Conservation (phyloP, 148 eudicot genomes). For the Persicaria tinctoria region DNA sequence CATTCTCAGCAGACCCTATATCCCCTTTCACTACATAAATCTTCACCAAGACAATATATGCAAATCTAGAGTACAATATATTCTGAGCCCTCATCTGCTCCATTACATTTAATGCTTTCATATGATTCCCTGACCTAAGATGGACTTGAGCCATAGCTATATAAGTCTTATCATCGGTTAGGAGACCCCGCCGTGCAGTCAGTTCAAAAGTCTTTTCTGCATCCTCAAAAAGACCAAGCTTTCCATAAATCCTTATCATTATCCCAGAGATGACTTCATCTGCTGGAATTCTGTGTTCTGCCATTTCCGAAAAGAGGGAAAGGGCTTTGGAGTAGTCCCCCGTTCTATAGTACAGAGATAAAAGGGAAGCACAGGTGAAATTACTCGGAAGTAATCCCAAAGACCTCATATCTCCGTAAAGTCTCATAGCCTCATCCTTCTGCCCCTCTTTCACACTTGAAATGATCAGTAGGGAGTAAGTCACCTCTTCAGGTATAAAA, state of each 20-base stretch:
- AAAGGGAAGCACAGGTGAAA: slow-evolving; percentile 85
- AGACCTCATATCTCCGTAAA: slow-evolving; percentile 64
- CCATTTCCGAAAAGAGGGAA: slow-evolving; percentile 83
- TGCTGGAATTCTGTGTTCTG: slow-evolving; percentile 43
- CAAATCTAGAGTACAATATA: slow-evolving; percentile 51
- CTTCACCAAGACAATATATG: slow-evolving; percentile 49
- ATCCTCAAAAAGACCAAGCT: slow-evolving; percentile 82
- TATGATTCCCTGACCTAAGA: slow-evolving; percentile 46
- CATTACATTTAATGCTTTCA: slow-evolving; percentile 53
- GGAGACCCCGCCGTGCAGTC: slow-evolving; percentile 54
- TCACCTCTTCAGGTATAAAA: slow-evolving; percentile 79
- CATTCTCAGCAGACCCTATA: slow-evolving; percentile 52
- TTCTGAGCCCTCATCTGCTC: slow-evolving; percentile 55
- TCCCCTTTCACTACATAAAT: slow-evolving; percentile 64
- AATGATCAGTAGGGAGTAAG: slow-evolving; percentile 64
- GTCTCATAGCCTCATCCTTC: slow-evolving; percentile 44
- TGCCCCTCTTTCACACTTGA: slow-evolving; percentile 41
- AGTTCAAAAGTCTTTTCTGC: slow-evolving; percentile 70
- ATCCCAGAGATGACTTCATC: slow-evolving; percentile 89
- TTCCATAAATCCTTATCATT: slow-evolving; percentile 82
- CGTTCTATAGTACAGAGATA: slow-evolving; percentile 52
- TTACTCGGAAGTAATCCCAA: slow-evolving; percentile 57
- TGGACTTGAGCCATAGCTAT: slow-evolving; percentile 85
- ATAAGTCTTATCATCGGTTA: slow-evolving; percentile 70
- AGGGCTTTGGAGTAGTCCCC: slow-evolving; percentile 80